These are phyloP conservation scores for Coriaria nepalensis DNA, from an alignment of 306 rosid genomes.

Conservation along the genomic window DNA sequence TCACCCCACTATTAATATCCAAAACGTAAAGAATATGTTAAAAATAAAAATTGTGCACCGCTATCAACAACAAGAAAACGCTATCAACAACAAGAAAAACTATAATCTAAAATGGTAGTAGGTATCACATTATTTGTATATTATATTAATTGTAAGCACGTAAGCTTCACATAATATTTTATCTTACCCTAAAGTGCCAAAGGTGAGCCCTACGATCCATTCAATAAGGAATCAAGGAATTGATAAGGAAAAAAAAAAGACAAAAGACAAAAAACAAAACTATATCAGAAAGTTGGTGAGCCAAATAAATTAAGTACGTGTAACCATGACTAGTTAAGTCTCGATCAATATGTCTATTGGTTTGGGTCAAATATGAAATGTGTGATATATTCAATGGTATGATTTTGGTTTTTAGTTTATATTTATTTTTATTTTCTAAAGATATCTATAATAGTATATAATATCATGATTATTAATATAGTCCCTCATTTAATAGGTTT, in stretches of 20 bases:
- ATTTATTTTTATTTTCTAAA: too few relatives aligned
- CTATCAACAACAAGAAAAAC: too few relatives aligned
- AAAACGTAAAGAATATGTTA: neutral
- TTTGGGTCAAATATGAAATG: constrained; percentile 1
- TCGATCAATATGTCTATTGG: constrained; percentile 14
- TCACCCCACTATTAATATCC: constrained; percentile 9
- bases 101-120: neutral
- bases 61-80: too few relatives aligned
- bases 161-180: constrained; percentile 6
- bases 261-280: neutral
- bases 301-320: neutral
- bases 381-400: too few relatives aligned
- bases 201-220: constrained; percentile 13
- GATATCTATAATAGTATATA: too few relatives aligned
- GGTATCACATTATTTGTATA: constrained; percentile 8
- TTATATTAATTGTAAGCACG: too few relatives aligned
- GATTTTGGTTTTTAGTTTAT: too few relatives aligned
- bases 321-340: constrained; percentile 26
- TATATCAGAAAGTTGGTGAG: constrained; percentile 14
- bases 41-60: too few relatives aligned
- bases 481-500: too few relatives aligned
- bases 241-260: neutral
- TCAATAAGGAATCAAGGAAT: constrained; percentile 8
- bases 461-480: too few relatives aligned
- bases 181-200: constrained; percentile 1